phyloP scores from a whole-genome alignment of 441 rosid species.

The Pelargonium australe region DNA sequence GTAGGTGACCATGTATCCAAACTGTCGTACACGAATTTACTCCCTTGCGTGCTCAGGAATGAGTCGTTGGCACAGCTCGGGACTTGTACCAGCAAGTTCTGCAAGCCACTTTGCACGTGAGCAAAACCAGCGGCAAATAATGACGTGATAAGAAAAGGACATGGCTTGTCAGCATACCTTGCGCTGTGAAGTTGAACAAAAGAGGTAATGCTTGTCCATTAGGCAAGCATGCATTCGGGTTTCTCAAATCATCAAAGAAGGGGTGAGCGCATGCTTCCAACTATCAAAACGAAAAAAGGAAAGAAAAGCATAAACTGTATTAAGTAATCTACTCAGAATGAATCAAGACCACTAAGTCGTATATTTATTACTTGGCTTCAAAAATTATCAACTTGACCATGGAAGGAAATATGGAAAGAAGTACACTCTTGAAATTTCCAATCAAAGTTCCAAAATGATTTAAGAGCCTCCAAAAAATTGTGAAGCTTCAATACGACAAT shows the following conservation, averaged over 20 bases:
- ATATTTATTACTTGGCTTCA: background rate
- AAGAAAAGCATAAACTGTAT: slow-evolving; percentile 7
- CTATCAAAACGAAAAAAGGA: slow-evolving; percentile 15
- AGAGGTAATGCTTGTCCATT: slow-evolving; percentile 57
- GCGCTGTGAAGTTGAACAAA: slow-evolving; percentile 50
- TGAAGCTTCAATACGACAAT: too few relatives aligned
- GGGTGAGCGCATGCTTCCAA: slow-evolving; percentile 63
- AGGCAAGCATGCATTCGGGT: slow-evolving; percentile 48
- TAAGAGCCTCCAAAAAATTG: too few relatives aligned
- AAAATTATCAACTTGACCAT: background rate
- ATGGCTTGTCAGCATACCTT: slow-evolving; percentile 29
- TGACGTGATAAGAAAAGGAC: background rate
- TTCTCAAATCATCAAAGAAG: slow-evolving; percentile 61
- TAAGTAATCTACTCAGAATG: background rate
- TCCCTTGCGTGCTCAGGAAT: slow-evolving; percentile 88
- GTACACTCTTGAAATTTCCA: too few relatives aligned
- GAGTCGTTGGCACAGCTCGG: slow-evolving; percentile 57
- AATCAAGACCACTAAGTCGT: background rate
- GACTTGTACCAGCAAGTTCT: slow-evolving; percentile 30
- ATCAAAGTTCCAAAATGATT: too few relatives aligned
- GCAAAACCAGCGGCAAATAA: background rate
- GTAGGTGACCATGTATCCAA: slow-evolving; percentile 15
- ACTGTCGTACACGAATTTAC: slow-evolving; percentile 62
- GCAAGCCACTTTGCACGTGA: background rate
- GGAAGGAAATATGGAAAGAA: background rate